Evolutionary conservation across 1,284 basidiomycete species (phyloP), one percentile per base, ranked within the genome.

Genomic region (Sparassis latifolia): DNA sequence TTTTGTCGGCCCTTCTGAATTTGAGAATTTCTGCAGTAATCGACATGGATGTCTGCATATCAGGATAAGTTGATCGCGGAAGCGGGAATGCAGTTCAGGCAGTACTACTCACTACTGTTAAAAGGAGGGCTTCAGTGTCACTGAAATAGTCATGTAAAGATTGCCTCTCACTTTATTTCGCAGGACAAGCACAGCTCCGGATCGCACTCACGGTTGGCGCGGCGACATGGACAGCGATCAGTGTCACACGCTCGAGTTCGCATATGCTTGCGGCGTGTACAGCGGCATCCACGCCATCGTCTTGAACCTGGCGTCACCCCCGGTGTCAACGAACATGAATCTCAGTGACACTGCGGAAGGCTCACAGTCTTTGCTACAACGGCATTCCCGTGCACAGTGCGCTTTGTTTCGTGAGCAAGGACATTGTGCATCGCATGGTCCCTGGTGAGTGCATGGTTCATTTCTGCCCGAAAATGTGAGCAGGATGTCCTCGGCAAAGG

Each of bases 161-260:
- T 9, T 3, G 41, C 12, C 3, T 47, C 53, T 38, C 33, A 61
- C 62, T 42, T 38, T 4, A 44, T 41, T 10, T 49, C 39, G 33
- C 76, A 78, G 9, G 60, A 58, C 1, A 49, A 2, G 51, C 78
- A 80, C 1, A 75, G 30, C 33, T 75, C 73, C 1, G 77, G 75
- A 51, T 79, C 77, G 55, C 79, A 82, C 54, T 80, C 78, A 20
- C 77, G 64, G 3, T 61, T 57, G 2, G 65, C 68, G 3, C 53
- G 47, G 44, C 62, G 68, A 57, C 80, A 83, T 0, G 73, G 69
- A 55, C 80, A 83, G 9, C 63, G 60, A 3, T 60, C 53, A 1
- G 66, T 71, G 10, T 57, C 51, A 53, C 66, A 71, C 31, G 35
- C 45, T 10, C 39, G 45, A 37, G 44, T 48, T 54, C 29, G 30